Base-by-base conservation (phyloP, 2,329 filamentous ascomycete species). In the Epichloe brachyelytri region DNA sequence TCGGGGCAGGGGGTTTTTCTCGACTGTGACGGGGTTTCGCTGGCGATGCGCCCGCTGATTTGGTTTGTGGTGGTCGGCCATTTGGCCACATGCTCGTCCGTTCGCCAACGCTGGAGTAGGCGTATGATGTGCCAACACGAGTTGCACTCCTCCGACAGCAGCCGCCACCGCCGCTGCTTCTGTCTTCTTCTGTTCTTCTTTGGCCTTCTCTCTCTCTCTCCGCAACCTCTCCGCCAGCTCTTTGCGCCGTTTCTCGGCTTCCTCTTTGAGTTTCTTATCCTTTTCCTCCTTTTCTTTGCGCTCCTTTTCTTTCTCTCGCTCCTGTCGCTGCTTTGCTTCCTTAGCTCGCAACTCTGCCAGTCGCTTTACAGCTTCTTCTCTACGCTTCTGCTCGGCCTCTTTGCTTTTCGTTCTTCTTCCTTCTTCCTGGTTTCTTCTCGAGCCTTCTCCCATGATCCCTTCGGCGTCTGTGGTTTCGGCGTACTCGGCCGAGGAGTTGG, bases 71-170 rank as follows among this genome's bases (percentile, higher is more conserved):
- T 11, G 64, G 58, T 39, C 73, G 76, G 57, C 76, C 80, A 59
- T 76, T 80, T 5, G 83, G 82, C 77, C 84, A 87, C 58, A 82
- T 82, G 65, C 80, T 85, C 47, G 76, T 82, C 66, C 76, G 82
- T 65, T 87, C 83, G 48, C 83, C 83, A 20, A 83, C 77, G 34
- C 79, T 76, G 50, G 77, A 80, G 66, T 71, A 83, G 52, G 80
- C 80, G 59, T 84, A 83, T n/a, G 74, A 72, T 57, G 71, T 74
- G 40, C 70, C 67, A 54, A 72, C 71, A 54, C 75, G 70, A 43
- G 65, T 68, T 10, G 53, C 60, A 15, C 62, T 50, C 57, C 60
- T 10, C 17, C 62, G 47, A 59, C 60, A 43, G 61, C 61, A 53
- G 39, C 47, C 64, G 65, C 45, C 5, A 69, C 65, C 46, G 57